Percentiles rank a stretch among this genome's conserved stretches.
These are phyloP conservation scores for Nicotiana undulata DNA, from an alignment of 257 asterid genomes.

Conservation along the genomic window DNA sequence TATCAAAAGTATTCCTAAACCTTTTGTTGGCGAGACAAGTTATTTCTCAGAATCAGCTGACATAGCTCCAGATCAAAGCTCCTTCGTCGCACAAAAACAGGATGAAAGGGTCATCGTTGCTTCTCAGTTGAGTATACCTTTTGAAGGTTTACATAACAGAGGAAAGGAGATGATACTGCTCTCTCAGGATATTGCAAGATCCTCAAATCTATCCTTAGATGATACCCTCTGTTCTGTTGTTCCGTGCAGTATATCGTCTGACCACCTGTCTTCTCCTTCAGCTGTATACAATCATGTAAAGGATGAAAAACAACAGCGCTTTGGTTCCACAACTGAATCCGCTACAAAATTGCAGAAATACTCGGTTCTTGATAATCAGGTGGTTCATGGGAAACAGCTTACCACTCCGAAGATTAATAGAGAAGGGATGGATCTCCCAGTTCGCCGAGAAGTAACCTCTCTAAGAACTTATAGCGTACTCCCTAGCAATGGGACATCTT, in stretches of 20 bases:
- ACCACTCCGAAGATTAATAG: slow-evolving; percentile 19
- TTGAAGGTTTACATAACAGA: slow-evolving; percentile 30
- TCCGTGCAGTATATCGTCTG: slow-evolving; percentile 65
- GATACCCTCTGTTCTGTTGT: slow-evolving; percentile 82
- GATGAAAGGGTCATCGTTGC: slow-evolving; percentile 24
- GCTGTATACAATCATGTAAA: slow-evolving; percentile 21
- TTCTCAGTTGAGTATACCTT: slow-evolving; percentile 51
- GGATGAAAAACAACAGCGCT: slow-evolving; percentile 9
- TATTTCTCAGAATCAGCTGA: slow-evolving; percentile 70
- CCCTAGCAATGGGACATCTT: slow-evolving; percentile 17
- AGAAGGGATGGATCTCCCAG: slow-evolving; percentile 26
- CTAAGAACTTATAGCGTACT: slow-evolving; percentile 43
- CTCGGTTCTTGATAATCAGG: slow-evolving; percentile 22
- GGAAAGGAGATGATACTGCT: slow-evolving; percentile 23
- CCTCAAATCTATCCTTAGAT: slow-evolving; percentile 38
- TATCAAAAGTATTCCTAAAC: slow-evolving; percentile 27
- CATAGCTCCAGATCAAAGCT: slow-evolving; percentile 54
- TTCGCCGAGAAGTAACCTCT: slow-evolving; percentile 35
- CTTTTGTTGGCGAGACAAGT: slow-evolving; percentile 63
- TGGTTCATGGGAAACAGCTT: slow-evolving; percentile 19
- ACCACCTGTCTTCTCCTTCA: slow-evolving; percentile 33
- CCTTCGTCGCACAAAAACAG: slow-evolving; percentile 37
- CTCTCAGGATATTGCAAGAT: slow-evolving; percentile 47
- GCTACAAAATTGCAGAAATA: slow-evolving; percentile 13
- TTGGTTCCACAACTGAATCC: slow-evolving; percentile 14